Evolutionary conservation across 805 yeast genomes (phyloP).

Genomic region (Starmerella scarabaei): DNA sequence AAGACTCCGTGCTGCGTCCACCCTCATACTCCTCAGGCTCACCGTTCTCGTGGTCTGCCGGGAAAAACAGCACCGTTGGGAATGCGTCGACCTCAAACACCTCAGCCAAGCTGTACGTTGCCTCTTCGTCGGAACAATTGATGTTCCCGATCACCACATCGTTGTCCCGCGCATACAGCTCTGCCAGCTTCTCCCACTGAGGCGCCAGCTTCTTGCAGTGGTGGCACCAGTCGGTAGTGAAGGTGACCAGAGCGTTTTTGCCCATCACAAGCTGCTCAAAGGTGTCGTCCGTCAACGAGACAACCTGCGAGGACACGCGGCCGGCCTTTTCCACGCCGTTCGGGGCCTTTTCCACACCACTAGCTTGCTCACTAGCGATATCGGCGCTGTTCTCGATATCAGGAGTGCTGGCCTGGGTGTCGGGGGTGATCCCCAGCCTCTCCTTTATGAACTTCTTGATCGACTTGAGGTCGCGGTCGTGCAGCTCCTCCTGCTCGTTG

Average conservation of each 20-base stretch:
- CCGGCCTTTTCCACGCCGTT: slow-evolving; percentile 5
- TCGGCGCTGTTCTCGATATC: not conserved
- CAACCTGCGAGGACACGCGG: slow-evolving; percentile 7
- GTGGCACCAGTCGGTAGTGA: slow-evolving; percentile 54
- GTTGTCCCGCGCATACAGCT: slow-evolving; percentile 32
- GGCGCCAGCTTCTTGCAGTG: slow-evolving; percentile 45
- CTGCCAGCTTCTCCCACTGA: slow-evolving; percentile 38
- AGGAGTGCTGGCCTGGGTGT: not conserved
- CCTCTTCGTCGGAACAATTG: slow-evolving; percentile 32
- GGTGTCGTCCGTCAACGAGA: slow-evolving; percentile 30
- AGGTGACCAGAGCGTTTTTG: slow-evolving; percentile 36
- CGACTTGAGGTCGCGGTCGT: slow-evolving; percentile 39
- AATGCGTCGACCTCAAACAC: slow-evolving; percentile 34
- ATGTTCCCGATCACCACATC: slow-evolving; percentile 36
- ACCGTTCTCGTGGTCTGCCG: slow-evolving; percentile 16
- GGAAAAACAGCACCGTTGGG: slow-evolving; percentile 46
- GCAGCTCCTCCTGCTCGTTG: slow-evolving; percentile 36
- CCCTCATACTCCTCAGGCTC: slow-evolving; percentile 34
- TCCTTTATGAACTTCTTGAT: slow-evolving; percentile 37
- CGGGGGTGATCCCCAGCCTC: slow-evolving; percentile 27
- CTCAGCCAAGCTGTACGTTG: slow-evolving; percentile 30
- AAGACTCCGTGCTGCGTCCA: slow-evolving; percentile 36
- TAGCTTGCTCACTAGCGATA: slow-evolving; percentile 9
- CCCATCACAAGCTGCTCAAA: slow-evolving; percentile 33
- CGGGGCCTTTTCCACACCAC: slow-evolving; percentile 1